Evolutionary conservation across 2,329 filamentous ascomycete genomes (phyloP).

Genomic region (Massarina eburnea): DNA sequence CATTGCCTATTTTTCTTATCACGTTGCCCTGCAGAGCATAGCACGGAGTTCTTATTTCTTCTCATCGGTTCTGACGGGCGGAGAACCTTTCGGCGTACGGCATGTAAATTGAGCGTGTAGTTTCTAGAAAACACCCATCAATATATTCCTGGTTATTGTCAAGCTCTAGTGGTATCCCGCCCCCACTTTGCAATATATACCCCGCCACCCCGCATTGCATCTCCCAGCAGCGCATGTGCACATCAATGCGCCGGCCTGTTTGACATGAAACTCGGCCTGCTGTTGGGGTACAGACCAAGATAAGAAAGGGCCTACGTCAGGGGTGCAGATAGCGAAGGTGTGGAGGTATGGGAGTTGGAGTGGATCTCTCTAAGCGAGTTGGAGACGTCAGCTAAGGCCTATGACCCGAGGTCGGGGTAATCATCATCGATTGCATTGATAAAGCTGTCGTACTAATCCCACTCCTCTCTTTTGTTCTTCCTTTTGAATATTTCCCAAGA

Average conservation of each 20-base stretch:
- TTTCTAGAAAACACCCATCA: not conserved
- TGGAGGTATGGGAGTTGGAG: too few species aligned
- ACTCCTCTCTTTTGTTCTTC: not conserved
- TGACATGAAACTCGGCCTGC: not conserved
- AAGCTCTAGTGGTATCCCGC: too few species aligned
- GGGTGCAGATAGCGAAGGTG: slow-evolving; percentile 10
- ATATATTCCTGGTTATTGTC: not conserved
- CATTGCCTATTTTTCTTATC: not conserved
- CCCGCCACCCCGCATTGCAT: not conserved
- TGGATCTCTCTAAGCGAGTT: too few species aligned
- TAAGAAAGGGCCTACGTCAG: not conserved
- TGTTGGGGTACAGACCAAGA: not conserved
- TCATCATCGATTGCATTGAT: too few species aligned
- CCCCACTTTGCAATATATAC: not conserved
- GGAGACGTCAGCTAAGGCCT: too few species aligned
- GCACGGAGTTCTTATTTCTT: slow-evolving; percentile 9
- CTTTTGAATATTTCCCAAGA: not conserved
- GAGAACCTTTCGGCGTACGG: not conserved
- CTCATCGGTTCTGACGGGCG: not conserved
- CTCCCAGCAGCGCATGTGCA: not conserved
- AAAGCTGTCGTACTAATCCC: too few species aligned
- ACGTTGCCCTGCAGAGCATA: slow-evolving; percentile 5
- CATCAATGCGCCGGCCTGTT: not conserved
- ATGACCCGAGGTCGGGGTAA: too few species aligned
- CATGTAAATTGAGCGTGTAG: not conserved